Base-by-base conservation (phyloP, 768 basidiomycete species). In the Candolleomyces aberdarensis region DNA sequence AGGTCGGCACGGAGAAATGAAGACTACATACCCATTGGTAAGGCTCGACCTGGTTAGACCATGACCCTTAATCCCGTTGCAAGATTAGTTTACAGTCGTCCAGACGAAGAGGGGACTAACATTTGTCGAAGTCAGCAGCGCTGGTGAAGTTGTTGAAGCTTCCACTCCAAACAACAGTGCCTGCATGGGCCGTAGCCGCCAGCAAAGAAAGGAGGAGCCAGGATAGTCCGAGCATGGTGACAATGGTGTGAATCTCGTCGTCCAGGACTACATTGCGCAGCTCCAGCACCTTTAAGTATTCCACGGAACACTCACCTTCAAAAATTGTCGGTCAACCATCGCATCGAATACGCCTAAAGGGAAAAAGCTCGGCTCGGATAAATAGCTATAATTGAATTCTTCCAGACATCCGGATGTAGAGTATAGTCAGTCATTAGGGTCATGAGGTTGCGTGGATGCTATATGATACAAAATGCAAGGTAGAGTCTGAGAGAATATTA, bases 151-250 rank as follows among this genome's bases (percentile, higher is more conserved):
- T 57, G 67, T 84, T 80, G 68, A 87, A 85, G 43, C 71, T 80
- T 17, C 85, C 84, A 46, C 75, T 74, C 85, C 85, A 87, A 48
- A 85, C 64, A 32, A 73, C 78, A 11, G 80, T 82, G 0, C 84
- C 84, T 20, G 80, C 84, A n/a, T 63, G 71, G 31, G 70, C 81
- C 56, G 67, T 64, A 58, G 67, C 71, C 51, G 72, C 62, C 41
- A 74, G 70, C 46, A 72, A 67, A 66, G 72, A 76, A 66, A 81
- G 62, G 14, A 72, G 56, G 66, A 64, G 65, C 65, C 69, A 75
- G 61, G 69, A 64, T 62, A 74, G 65, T 61, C 66, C 60, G 58
- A 71, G 56, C 72, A 75, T 74, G 46, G 11, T 65, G 39, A 43
- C 62, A 55, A 64, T 43, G 59, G 43, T 52, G 55, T 56, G 26